Evolutionary conservation across 495 filamentous ascomycete genomes (phyloP), one percentile per base, ranked within the genome.

Genomic region (Aspergillus cristatus): DNA sequence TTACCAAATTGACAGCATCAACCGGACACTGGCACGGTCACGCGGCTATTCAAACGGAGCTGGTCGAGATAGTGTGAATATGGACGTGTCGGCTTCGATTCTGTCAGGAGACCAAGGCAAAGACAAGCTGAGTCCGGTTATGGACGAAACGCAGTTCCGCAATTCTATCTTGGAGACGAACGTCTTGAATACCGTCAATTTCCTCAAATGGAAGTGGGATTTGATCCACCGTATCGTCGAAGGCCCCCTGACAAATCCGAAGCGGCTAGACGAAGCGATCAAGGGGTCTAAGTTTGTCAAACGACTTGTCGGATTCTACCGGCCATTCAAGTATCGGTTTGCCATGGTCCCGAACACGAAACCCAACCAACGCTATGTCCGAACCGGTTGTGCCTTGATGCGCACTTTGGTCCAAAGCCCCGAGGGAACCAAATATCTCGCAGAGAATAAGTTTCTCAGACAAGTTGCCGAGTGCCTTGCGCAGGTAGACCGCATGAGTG

Each of bases 1-100:
- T 25, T 98, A 96, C 54, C 91, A 97, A 53, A 89, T 97, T 5
- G 93, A 94, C 60, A 96, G 91, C 51, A 85, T 98, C 40, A 98
- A 90, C 59, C 78, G 86, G 42, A 97, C 90, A 1, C 63, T 98
- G 7, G 86, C 94, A 53, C 77, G 93, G 34, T 93, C 88, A 18
- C 70, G 61, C 28, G 57, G 51, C 14, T 47, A 59, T 26, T 45
- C 64, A 12, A 68, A 58, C 40, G 51, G 54, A n/a, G 48, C 58
- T 10, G 58, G 61, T 14, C 50, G 62, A 36, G 63, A 70, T 34
- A 58, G 58, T 26, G 52, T 68, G 34, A 72, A 76, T 40, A 60
- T 66, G 15, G 67, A 71, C 36, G 49, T 65, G 18, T 67, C 65
- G 6, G 54, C 53, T 7, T 59, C 62, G 20, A 37, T 65, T 25